These are phyloP conservation scores for sweet orange (Citrus sinensis) DNA, from an alignment of 345 rosid species.

Conservation along the genomic window DNA sequence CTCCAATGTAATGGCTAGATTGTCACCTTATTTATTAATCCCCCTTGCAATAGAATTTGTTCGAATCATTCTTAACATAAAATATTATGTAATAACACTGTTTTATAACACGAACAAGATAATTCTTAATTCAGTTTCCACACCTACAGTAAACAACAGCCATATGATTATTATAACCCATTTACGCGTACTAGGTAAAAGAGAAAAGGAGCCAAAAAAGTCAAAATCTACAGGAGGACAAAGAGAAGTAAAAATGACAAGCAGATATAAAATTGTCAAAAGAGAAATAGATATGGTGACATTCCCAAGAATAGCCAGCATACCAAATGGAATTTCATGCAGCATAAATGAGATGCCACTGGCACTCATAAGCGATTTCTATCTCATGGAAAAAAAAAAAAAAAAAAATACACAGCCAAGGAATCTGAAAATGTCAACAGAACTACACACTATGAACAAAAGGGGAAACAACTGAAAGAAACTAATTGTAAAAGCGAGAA, in stretches of 20 bases:
- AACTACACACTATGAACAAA: neutral
- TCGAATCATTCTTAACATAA: neutral
- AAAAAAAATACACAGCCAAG: neutral
- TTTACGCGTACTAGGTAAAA: neutral
- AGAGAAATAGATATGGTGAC: neutral
- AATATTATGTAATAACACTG: neutral
- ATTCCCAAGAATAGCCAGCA: neutral
- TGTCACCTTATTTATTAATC: neutral
- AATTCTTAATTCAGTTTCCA: neutral
- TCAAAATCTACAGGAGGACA: neutral
- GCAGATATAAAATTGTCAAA: neutral
- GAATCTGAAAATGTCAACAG: neutral
- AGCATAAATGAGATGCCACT: neutral
- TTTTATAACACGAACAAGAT: neutral
- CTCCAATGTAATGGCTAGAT: neutral
- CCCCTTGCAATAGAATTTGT: neutral
- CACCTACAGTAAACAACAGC: neutral
- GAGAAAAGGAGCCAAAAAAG: no score
- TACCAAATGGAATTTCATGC: neutral
- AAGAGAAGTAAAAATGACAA: neutral
- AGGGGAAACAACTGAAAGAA: conserved; percentile 2
- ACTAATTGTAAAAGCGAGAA: neutral
- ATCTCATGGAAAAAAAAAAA: neutral
- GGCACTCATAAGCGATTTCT: neutral
- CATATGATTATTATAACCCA: neutral